Percentiles rank a stretch among this genome's conserved stretches.
Evolutionary conservation across 2,329 filamentous ascomycete species (phyloP).

Genomic region (Xylariaceae sp.): DNA sequence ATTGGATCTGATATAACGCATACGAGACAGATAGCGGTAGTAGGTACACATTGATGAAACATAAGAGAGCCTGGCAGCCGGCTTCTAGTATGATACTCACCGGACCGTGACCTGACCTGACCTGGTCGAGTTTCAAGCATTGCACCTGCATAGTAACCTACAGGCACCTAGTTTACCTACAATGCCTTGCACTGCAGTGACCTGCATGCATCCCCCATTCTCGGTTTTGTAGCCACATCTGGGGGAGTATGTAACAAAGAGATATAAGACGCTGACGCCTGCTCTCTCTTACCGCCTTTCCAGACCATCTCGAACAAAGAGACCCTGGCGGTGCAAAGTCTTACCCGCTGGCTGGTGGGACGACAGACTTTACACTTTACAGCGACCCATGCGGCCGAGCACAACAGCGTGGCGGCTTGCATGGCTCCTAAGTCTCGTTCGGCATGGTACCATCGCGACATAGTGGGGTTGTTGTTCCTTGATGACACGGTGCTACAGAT

Average conservation of each 20-base stretch:
- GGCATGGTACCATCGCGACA: conserved; percentile 40
- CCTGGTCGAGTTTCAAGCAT: conserved; percentile 24
- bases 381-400: conserved; percentile 30
- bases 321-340: conserved; percentile 21
- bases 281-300: conserved; percentile 35
- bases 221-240: conserved; percentile 34
- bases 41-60: conserved; percentile 13
- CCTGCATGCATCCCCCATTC: conserved; percentile 30
- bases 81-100: conserved; percentile 16
- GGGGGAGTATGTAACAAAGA: conserved; percentile 23
- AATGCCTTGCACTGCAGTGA: conserved; percentile 26
- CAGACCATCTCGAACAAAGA: conserved; percentile 20
- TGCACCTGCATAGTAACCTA: conserved; percentile 22
- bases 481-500: conserved; percentile 24
- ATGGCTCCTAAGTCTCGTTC: conserved; percentile 37
- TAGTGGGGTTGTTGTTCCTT: conserved; percentile 35
- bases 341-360: conserved; percentile 22
- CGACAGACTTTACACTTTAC: conserved; percentile 32
- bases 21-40: conserved; percentile 11
- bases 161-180: conserved; percentile 12
- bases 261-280: conserved; percentile 27
- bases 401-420: conserved; percentile 33
- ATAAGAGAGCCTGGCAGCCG: conserved; percentile 15
- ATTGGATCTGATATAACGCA: conserved; percentile 10
- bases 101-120: conserved; percentile 20